Base-by-base conservation (phyloP, 2,329 filamentous ascomycete genomes). In the Rhinocladiella similis region DNA sequence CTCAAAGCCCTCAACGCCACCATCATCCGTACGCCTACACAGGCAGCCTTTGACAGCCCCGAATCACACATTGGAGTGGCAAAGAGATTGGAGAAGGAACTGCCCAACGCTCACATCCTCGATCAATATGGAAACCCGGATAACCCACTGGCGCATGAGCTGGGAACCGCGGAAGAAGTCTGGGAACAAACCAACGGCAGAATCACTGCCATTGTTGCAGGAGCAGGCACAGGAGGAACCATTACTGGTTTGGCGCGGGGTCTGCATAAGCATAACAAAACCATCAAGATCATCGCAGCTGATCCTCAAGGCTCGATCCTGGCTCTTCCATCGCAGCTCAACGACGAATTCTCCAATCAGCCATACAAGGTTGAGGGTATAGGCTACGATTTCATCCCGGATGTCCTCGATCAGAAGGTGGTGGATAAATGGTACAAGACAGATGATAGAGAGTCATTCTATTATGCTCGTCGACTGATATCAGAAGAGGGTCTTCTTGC, bases 401-500 rank as follows among this genome's bases (percentile, higher is more conserved):
- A 97, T 20, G 95, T 99, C 4, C 80, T 99, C 53, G 86, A 94
- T 64, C 90, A 88, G 68, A 75, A 86, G 25, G 72, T 83, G 4
- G 89, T 99, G 27, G 90, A 97, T 73, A 89, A 88, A 70, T 99
- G 94, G 94, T 97, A 97, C 79, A 99, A 99, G 84, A 99, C 94
- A 3, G 90, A 93, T 60, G 94, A 99, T 70, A 83, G 84, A 59
- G 89, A 96, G 70, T 92, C 92, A 2, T 99, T 99, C 76, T 81
- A 86, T 70, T 92, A 90, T 69, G 90, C 94, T n/a, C 83, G 95
- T 50, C 82, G 92, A 42, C 77, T 99, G 51, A 99, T 99, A 66
- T 83, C 91, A 14, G 94, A 99, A 72, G 94, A 99, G 75, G 94
- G 94, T 49, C 81, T 99, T 13, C 82, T 99, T 7, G 91, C 96